A percentile compares a stretch with the other conserved stretches of the same genome.
phyloP scores from a whole-genome alignment of 2,329 filamentous ascomycete species.

The Elsinoe necatrix region DNA sequence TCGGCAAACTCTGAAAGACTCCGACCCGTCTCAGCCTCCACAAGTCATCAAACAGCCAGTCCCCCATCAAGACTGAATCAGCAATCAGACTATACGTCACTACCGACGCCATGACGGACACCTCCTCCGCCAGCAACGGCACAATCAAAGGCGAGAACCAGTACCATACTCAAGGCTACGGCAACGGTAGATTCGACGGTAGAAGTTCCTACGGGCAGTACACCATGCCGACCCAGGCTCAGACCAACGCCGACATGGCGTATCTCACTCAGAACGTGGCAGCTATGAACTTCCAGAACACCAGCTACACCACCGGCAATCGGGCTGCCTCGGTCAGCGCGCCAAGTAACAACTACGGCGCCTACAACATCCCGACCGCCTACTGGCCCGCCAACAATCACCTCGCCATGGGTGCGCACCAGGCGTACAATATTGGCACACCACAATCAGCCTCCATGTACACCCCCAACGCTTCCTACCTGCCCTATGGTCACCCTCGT shows the following conservation, averaged over 20 bases:
- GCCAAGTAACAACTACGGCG: constrained; percentile 24
- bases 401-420: constrained; percentile 27
- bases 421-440: constrained; percentile 23
- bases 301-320: constrained; percentile 29
- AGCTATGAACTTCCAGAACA: constrained; percentile 32
- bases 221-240: constrained; percentile 24
- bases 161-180: constrained; percentile 26
- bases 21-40: not conserved
- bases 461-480: constrained; percentile 36
- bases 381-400: constrained; percentile 28
- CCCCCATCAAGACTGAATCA: too few relatives aligned
- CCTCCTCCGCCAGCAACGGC: constrained; percentile 18
- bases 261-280: constrained; percentile 33
- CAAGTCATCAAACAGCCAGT: not conserved
- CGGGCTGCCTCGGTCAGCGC: constrained; percentile 28
- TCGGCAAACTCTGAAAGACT: not conserved
- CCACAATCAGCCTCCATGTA: constrained; percentile 37
- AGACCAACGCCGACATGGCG: constrained; percentile 26
- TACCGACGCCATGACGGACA: not conserved
- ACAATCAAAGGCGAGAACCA: constrained; percentile 28
- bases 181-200: constrained; percentile 20
- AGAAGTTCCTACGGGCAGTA: constrained; percentile 26
- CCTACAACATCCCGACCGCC: constrained; percentile 25
- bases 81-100: too few relatives aligned
- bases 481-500: constrained; percentile 37